Base-by-base conservation (phyloP, 768 basidiomycete species). In the Boletus rex-veris region DNA sequence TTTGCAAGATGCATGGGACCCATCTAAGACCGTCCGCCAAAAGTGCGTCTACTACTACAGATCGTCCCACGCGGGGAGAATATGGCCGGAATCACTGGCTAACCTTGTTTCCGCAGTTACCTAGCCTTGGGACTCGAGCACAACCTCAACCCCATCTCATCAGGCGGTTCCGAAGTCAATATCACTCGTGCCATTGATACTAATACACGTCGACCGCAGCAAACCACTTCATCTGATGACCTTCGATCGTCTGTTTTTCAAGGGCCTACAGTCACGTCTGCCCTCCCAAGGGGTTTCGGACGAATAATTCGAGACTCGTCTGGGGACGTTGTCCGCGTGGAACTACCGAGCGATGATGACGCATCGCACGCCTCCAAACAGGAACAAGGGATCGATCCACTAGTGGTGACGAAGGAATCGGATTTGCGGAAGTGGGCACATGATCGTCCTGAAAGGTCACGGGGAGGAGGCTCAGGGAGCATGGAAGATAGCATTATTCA, bases 1-100 rank as follows among this genome's bases (percentile, higher is more conserved):
- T 10, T 74, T 97, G 57, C 89, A 88, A 66, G 84, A 88, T 42
- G 84, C 85, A 51, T 98, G 94, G 94, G 90, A 98, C 70, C 83
- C 82, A 60, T 75, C 74, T 47, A 91, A 90, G 73, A 98, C 94
- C 11, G 85, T 95, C 16, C 81, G 80, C 58, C 95, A 98, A 81
- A 98, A 97, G 94, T 96, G 64, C 63, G 86, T 75, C 38, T 18
- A n/a, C 30, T 16, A 16, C 14, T 8, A 8, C 37, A 24, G 36
- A 45, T 44, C 28, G 50, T 46, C 38, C 40, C 41, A 42, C 26
- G 24, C 37, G 26, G 33, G 42, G 35, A 9, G 7, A 38, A n/a
- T 30, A 15, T 31, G 18, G 14, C 33, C 31, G 26, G 41, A 44
- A 28, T 16, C 33, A 30, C 11, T 30, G 31, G 42, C 43, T 44